Conservation (phyloP, 768 basidiomycete species). For the Mycena floridula region DNA sequence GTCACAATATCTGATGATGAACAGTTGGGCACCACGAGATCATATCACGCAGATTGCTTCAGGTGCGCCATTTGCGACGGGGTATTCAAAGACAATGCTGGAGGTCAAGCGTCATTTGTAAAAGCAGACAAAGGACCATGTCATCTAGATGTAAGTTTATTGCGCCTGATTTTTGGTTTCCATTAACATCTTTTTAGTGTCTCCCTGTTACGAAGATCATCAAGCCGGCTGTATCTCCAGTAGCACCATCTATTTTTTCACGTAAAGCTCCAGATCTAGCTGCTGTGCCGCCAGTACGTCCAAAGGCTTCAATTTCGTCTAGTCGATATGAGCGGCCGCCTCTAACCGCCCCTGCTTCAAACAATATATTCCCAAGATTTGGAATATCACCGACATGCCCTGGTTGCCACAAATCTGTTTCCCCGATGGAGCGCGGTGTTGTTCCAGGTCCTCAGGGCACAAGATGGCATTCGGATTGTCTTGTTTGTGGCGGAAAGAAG, state of each 20-base stretch:
- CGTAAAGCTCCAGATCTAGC: constrained; percentile 2
- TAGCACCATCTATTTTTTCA: constrained; percentile 8
- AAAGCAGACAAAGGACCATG: constrained; percentile 58
- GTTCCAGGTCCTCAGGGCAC: constrained; percentile 81
- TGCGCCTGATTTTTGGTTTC: not conserved
- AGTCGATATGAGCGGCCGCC: constrained; percentile 35
- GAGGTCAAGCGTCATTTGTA: constrained; percentile 68
- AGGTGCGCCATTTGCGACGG: constrained; percentile 62
- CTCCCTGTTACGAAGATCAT: too few species aligned
- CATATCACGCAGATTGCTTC: constrained; percentile 75
- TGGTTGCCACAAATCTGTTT: constrained; percentile 68
- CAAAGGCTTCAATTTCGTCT: constrained; percentile 13
- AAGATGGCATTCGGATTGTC: constrained; percentile 72
- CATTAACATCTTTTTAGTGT: constrained; percentile 28
- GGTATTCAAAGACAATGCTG: constrained; percentile 52
- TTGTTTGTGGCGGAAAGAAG: constrained; percentile 78
- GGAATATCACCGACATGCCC: constrained; percentile 62
- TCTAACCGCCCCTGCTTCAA: constrained; percentile 27
- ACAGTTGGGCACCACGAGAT: constrained; percentile 40
- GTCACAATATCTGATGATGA: constrained; percentile 62
- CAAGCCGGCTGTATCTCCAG: too few species aligned
- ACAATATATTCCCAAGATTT: constrained; percentile 44
- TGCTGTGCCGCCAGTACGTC: not conserved
- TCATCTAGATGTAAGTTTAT: constrained; percentile 49
- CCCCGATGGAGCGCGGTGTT: constrained; percentile 80